phyloP scores from a whole-genome alignment of 1,284 basidiomycete species.

The Taiwanofungus camphoratus region DNA sequence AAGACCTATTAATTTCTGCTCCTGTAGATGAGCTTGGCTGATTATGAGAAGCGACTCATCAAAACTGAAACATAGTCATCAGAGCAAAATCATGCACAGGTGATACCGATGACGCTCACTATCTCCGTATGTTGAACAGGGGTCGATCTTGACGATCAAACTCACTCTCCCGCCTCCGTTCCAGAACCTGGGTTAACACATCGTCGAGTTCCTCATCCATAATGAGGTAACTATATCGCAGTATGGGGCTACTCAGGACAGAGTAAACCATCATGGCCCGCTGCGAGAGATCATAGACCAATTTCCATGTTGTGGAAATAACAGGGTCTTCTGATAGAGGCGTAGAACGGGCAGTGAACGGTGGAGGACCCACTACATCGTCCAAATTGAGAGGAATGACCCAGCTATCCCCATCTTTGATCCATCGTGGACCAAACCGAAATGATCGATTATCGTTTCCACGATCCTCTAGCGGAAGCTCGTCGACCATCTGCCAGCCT shows the following conservation, averaged over 20 bases:
- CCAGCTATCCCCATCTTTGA: constrained; percentile 14
- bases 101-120: too few relatives aligned
- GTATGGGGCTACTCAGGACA: too few relatives aligned
- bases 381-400: constrained; percentile 8
- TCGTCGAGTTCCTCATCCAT: not conserved
- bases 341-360: not conserved
- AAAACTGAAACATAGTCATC: constrained; percentile 1
- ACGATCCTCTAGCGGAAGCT: not conserved
- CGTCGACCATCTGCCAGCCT: constrained; percentile 14
- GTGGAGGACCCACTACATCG: constrained; percentile 4
- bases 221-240: not conserved
- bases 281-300: not conserved
- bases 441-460: constrained; percentile 5
- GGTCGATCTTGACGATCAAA: too few relatives aligned
- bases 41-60: not conserved
- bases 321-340: constrained; percentile 8
- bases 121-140: too few relatives aligned
- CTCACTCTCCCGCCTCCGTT: too few relatives aligned
- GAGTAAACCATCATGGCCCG: not conserved
- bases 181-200: too few relatives aligned
- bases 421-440: constrained; percentile 9
- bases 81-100: too few relatives aligned
- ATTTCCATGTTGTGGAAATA: constrained; percentile 6
- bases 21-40: not conserved
- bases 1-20: not conserved